phyloP scores from a whole-genome alignment of 2,329 filamentous ascomycete species.

The Xylariaceae sp. region DNA sequence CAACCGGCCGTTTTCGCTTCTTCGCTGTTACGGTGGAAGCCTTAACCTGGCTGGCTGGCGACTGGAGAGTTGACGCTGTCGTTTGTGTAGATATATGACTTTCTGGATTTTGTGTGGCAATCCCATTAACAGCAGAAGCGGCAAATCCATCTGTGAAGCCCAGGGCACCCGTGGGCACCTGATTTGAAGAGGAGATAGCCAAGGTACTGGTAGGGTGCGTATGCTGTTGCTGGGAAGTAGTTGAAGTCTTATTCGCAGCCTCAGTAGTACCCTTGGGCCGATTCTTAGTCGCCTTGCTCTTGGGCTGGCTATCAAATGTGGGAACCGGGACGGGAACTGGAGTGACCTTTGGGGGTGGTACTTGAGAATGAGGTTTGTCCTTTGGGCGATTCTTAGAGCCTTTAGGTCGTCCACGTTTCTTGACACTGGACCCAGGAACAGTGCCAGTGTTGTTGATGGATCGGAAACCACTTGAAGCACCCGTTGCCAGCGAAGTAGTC shows the following conservation, averaged over 20 bases:
- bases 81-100: conserved; percentile 11
- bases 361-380: conserved; percentile 35
- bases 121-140: conserved; percentile 25
- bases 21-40: conserved; percentile 40
- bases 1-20: conserved; percentile 41
- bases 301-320: conserved; percentile 37
- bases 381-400: conserved; percentile 58
- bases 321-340: conserved; percentile 39
- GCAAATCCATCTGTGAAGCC: conserved; percentile 24
- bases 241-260: conserved; percentile 18
- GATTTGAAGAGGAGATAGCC: conserved; percentile 17
- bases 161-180: conserved; percentile 16
- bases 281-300: conserved; percentile 46
- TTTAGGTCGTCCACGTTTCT: conserved; percentile 56
- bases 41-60: conserved; percentile 36
- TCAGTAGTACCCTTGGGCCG: conserved; percentile 37
- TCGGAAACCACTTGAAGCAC: conserved; percentile 39
- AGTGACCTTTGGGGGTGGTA: conserved; percentile 39
- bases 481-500: conserved; percentile 32
- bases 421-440: conserved; percentile 38
- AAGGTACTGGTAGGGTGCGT: conserved; percentile 20
- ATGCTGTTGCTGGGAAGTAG: conserved; percentile 14
- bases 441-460: conserved; percentile 39
- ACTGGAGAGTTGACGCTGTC: conserved; percentile 18
- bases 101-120: conserved; percentile 29